Evolutionary conservation across 306 rosid genomes (phyloP), one percentile per base, ranked within the genome.

Genomic region (Begonia peltatifolia): DNA sequence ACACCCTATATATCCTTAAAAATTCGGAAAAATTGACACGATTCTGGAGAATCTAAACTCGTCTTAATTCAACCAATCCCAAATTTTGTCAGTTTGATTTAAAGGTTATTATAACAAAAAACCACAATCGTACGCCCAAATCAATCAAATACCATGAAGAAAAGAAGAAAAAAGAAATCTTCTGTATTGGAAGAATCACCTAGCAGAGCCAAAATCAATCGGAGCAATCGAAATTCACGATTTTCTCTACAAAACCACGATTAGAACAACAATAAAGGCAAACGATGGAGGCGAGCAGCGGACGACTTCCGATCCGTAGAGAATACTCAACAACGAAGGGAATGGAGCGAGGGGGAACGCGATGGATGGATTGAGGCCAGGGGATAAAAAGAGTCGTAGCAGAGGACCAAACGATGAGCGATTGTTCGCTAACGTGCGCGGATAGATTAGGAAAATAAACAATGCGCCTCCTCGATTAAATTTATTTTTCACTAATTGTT

Each of bases 391-490:
- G 58, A 9, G 17, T 18, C 46, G 62, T 56, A 57, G 46, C 60
- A 42, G 70, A 58, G 59, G 70, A 14, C 59, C 70, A 54, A 53
- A 64, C 58, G n/a, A 52, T 36, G 53, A 58, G 62, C 41, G 1
- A 49, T 2, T 6, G 1, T 0, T 1, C 11, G 14, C 70, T 58
- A 66, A 44, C 47, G 20, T 66, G 48, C 60, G 54, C 64, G 23
- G 30, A 41, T 7, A 10, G 64, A 35, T 57, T 50, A 65, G 52
- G 23, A 17, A 20, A 20, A 20, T 17, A 17, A 20, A 20, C 4
- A 20, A 20, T 65, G 53, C 69, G 69, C 69, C 52, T 23, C 55
- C 48, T 46, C 23, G 14, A 18, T 20, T 44, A 17, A 6, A 9
- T 41, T 60, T 50, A 35, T 15, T 51, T 38, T 38, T 16, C 5